Evolutionary conservation across 169 alveolate genomes (phyloP).

Genomic region (Perkinsus marinus): DNA sequence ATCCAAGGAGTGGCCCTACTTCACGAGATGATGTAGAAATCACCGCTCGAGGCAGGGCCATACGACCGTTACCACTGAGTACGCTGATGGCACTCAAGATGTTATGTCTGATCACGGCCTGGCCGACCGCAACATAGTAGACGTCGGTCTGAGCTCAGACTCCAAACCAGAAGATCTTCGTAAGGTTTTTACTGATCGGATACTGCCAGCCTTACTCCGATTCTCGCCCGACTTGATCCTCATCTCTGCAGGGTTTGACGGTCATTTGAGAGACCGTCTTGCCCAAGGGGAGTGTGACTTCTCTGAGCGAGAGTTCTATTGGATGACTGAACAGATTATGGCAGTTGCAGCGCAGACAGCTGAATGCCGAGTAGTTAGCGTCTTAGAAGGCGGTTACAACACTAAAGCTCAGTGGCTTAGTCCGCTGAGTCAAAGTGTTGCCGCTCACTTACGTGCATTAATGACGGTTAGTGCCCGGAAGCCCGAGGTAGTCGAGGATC

Average conservation of each 20-base stretch:
- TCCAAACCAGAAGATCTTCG: neutral
- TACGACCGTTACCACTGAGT: neutral
- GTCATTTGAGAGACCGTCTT: conserved; percentile 80
- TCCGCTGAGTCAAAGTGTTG: conserved; percentile 79
- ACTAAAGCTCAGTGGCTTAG: conserved; percentile 73
- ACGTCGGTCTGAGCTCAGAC: neutral
- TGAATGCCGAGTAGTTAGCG: conserved; percentile 89
- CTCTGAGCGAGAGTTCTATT: conserved; percentile 81
- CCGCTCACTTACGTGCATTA: conserved; percentile 74
- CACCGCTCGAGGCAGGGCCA: neutral
- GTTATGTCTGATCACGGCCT: neutral
- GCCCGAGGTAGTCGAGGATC: neutral
- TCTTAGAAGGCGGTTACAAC: conserved; percentile 97
- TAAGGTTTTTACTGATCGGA: neutral
- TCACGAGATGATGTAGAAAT: neutral
- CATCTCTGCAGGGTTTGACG: conserved; percentile 97
- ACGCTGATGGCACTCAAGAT: neutral
- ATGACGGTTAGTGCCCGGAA: neutral
- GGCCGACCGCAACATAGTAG: neutral
- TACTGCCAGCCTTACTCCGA: neutral
- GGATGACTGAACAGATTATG: conserved; percentile 80
- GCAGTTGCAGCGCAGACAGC: conserved; percentile 72
- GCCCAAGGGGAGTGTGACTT: conserved; percentile 69
- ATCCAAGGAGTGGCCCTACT: conserved; percentile 61
- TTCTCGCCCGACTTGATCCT: conserved; percentile 52